Evolutionary conservation across 2,329 filamentous ascomycete genomes (phyloP).

Genomic region (Verticillium isaacii): DNA sequence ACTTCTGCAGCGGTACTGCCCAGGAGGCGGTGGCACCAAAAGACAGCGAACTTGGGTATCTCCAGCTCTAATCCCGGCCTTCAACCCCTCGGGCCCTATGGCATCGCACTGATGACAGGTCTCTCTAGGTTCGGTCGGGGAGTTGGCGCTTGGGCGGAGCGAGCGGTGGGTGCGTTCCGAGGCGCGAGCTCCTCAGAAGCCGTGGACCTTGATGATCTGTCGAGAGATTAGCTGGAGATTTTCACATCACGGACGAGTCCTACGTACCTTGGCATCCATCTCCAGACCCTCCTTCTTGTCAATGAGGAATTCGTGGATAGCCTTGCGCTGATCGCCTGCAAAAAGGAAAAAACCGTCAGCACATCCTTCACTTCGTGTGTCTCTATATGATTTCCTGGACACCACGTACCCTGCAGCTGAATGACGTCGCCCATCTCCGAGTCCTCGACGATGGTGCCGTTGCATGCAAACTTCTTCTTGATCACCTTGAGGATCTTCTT

Average conservation of each 20-base stretch:
- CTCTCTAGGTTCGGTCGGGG: not conserved
- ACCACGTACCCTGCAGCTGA: slow-evolving; percentile 10
- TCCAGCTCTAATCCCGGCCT: not conserved
- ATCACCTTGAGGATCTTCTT: slow-evolving; percentile 99
- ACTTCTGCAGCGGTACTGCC: not conserved
- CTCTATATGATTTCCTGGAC: not conserved
- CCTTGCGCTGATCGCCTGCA: slow-evolving; percentile 76
- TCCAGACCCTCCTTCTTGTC: slow-evolving; percentile 83
- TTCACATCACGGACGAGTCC: not conserved
- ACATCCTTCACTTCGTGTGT: not conserved
- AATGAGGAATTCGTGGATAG: slow-evolving; percentile 85
- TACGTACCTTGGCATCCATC: slow-evolving; percentile 66
- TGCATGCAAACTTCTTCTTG: slow-evolving; percentile 73
- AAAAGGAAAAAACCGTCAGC: not conserved
- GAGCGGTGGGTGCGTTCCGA: not conserved
- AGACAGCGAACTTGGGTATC: not conserved
- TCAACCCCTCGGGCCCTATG: not conserved
- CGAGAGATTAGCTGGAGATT: not conserved
- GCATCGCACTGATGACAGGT: not conserved
- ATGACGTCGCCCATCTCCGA: slow-evolving; percentile 14
- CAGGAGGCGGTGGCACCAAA: not conserved
- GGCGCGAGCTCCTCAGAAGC: slow-evolving; percentile 48
- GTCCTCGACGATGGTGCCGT: slow-evolving; percentile 15
- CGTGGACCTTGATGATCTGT: slow-evolving; percentile 43
- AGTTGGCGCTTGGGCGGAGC: not conserved